Percentiles rank a stretch among this genome's conserved stretches.
These are phyloP conservation scores for Grosmannia serpens DNA, from an alignment of 2,329 filamentous ascomycete species.

Conservation along the genomic window DNA sequence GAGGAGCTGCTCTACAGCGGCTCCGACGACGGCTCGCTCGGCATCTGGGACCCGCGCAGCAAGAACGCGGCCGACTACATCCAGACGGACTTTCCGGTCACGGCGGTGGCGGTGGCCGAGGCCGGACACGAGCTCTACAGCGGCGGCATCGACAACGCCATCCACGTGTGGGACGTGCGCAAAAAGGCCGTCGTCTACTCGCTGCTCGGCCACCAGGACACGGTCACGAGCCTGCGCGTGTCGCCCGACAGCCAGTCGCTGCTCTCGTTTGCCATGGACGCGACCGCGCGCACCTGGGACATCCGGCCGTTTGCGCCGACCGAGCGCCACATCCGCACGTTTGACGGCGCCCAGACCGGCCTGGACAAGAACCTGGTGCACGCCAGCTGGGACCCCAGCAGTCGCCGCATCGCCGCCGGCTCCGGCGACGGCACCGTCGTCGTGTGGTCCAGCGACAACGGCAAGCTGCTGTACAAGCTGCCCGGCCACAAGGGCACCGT, in stretches of 20 bases:
- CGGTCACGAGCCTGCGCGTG: constrained; percentile 78
- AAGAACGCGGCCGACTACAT: constrained; percentile 84
- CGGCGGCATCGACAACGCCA: constrained; percentile 92
- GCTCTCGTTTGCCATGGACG: constrained; percentile 87
- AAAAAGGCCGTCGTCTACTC: constrained; percentile 84
- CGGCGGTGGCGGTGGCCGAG: constrained; percentile 80
- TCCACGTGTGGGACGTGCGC: constrained; percentile 92
- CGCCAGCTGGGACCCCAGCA: constrained; percentile 79
- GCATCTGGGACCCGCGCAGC: constrained; percentile 88
- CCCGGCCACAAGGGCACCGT: constrained; percentile 92
- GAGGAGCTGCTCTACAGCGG: constrained; percentile 85
- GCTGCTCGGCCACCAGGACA: constrained; percentile 83
- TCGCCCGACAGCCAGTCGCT: constrained; percentile 87
- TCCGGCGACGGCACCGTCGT: constrained; percentile 85
- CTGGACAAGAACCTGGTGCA: constrained; percentile 85
- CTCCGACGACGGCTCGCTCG: constrained; percentile 87
- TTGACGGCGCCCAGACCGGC: constrained; percentile 80
- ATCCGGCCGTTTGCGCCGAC: constrained; percentile 87
- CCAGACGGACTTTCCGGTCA: constrained; percentile 84
- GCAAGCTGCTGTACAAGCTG: constrained; percentile 86
- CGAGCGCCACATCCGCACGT: constrained; percentile 74
- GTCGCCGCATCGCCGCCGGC: constrained; percentile 78
- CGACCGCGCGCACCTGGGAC: constrained; percentile 90
- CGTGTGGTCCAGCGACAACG: constrained; percentile 81
- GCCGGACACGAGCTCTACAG: constrained; percentile 93